Conservation (phyloP, 371 early-diverging fungal species). For the Actinomucor elegans region DNA sequence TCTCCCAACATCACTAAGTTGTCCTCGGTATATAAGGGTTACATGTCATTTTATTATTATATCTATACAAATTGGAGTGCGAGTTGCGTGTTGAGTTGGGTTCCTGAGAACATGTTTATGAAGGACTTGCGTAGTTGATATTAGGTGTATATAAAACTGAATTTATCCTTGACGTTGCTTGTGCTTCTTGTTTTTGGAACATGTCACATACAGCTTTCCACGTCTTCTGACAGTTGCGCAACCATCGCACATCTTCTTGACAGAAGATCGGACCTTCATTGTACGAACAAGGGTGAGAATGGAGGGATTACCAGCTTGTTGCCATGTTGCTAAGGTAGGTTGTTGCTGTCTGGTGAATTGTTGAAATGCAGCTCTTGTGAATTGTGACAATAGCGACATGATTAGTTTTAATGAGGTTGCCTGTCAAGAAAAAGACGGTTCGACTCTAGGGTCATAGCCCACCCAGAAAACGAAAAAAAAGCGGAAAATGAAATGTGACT, state of each 20-base stretch:
- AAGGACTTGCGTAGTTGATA: neutral
- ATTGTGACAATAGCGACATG: slow-evolving; percentile 40
- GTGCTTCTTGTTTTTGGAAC: slow-evolving; percentile 81
- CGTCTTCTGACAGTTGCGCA: slow-evolving; percentile 79
- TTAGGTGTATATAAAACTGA: neutral
- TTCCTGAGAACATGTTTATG: no score
- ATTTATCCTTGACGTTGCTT: slow-evolving; percentile 83
- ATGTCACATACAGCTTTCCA: slow-evolving; percentile 75
- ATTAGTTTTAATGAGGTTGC: neutral
- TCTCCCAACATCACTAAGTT: no score
- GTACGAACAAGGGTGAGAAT: slow-evolving; percentile 58
- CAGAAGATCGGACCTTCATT: slow-evolving; percentile 82
- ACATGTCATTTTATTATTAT: no score
- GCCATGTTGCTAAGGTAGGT: slow-evolving; percentile 23
- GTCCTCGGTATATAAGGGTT: no score
- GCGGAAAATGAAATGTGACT: neutral
- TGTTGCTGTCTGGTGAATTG: slow-evolving; percentile 29
- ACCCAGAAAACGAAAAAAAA: neutral
- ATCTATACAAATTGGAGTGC: neutral
- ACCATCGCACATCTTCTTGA: slow-evolving; percentile 81
- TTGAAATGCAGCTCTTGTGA: slow-evolving; percentile 28
- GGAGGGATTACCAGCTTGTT: slow-evolving; percentile 20
- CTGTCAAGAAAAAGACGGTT: neutral
- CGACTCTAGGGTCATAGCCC: neutral
- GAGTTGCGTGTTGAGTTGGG: neutral